Base-by-base conservation (phyloP, 306 rosid species). In the Oemleria cerasiformis region DNA sequence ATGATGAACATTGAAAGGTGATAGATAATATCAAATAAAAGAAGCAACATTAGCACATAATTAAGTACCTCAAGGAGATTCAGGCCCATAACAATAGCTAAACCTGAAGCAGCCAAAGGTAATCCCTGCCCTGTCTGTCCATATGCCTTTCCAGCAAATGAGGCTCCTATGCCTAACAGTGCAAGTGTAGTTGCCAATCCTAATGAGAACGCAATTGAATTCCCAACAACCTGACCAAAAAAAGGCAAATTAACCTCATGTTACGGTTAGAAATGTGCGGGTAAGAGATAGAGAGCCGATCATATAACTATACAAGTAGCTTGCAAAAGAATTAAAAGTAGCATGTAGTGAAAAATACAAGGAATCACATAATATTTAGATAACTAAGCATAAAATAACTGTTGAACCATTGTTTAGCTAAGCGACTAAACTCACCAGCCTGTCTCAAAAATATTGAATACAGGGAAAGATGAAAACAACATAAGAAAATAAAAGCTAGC, bases 101-200 rank as follows among this genome's bases (percentile, higher is more conserved):
- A 77, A 77, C 94, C 94, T 69, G 98, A 94, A 77, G 96, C 98
- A 73, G 90, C 94, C 82, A 94, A 42, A 57, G 97, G 97, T 82
- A 91, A 86, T 23, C 98, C 96, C 74, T 87, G 98, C 77, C 98
- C 97, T 73, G 92, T 82, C 86, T 93, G 98, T 65, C 98, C 98
- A 75, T 93, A 94, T 75, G 96, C 98, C 83, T 94, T 91, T 68
- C 98, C 97, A 66, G 96, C 98, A 84, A 94, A 83, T 77, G 98
- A 91, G 54, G 97, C 98, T 63, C 79, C 91, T 48, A 94, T 77
- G 48, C 98, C 97, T 72, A 94, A 80, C 54, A 91, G 76, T 34
- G 98, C 97, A 64, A 91, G 85, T 43, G 98, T 93, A 58, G 98
- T 93, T 49, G 97, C 98, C 81, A 93, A 89, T 80, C 98, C 98